Evolutionary conservation across 306 rosid genomes (phyloP), one percentile per base, ranked within the genome.

Genomic region (Begonia fuchsioides): DNA sequence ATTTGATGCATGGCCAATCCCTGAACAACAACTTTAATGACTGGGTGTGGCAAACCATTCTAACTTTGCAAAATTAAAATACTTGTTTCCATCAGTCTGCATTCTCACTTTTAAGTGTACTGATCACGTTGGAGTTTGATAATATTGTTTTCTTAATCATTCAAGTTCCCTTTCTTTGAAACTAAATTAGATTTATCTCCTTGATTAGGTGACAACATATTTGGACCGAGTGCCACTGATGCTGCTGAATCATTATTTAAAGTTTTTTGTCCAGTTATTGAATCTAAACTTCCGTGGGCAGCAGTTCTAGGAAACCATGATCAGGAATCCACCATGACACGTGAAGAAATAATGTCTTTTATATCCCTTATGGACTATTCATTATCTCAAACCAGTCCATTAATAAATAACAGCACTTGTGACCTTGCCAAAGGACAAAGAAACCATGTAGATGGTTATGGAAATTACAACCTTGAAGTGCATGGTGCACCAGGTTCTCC

Each of bases 251-350:
- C 97, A 49, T 41, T 84, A 66, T 56, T 78, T 60, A 41, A 58
- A 64, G 93, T 88, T 50, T 90, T 90, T 69, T 77, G 75, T 66
- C 95, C 97, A 43, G 95, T 77, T 61, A 76, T 79, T 54, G 92
- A 90, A 63, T 75, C 86, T 39, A 63, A 74, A 57, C 51, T 84
- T 74, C 97, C 97, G 3, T 90, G 95, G 95, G 97, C 95, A 43
- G 90, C 95, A 38, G 50, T 90, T 59, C 64, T 90, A 66, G 97
- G 97, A 65, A 90, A 88, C 72, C 97, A 88, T 40, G 95, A 88
- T 53, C 97, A 84, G 53, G 95, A 90, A 71, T 90, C 97, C 63
- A 74, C 82, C 14, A 62, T 90, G 95, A 67, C 62, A 57, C 92
- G 92, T 14, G 90, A 66, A 53, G 93, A 84, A 53, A 56, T 90